Conservation (phyloP, 2,329 filamentous ascomycete genomes). For the Aureobasidium musti region DNA sequence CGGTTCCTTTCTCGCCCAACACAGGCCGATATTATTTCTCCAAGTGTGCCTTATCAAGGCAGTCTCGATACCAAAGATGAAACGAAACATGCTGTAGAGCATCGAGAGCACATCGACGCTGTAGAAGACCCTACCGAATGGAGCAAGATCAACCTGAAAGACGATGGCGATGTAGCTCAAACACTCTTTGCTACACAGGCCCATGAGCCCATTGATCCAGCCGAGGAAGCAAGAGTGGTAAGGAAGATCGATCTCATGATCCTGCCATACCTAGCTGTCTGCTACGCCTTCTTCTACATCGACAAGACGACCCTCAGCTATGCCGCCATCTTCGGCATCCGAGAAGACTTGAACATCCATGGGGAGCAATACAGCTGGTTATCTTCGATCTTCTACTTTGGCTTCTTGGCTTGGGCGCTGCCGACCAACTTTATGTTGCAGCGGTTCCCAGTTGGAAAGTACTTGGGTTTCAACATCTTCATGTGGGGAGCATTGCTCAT, state of each 20-base stretch:
- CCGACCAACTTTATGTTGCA: conserved; percentile 56
- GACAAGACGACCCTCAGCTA: conserved; percentile 61
- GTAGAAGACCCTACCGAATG: conserved; percentile 33
- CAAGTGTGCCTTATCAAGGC: background rate
- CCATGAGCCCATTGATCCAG: conserved; percentile 52
- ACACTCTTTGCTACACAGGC: conserved; percentile 51
- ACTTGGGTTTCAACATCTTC: conserved; percentile 58
- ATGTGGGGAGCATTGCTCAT: conserved; percentile 51
- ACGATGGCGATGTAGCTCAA: conserved; percentile 52
- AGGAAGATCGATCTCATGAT: conserved; percentile 63
- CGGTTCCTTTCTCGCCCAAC: conserved; percentile 1
- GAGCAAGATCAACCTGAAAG: conserved; percentile 37
- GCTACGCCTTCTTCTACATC: conserved; percentile 44
- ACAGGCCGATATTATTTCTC: conserved; percentile 17
- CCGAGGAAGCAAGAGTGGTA: conserved; percentile 52
- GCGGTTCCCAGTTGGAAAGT: conserved; percentile 51
- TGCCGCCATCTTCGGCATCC: conserved; percentile 66
- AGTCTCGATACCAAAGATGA: conserved; percentile 12
- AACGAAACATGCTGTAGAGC: background rate
- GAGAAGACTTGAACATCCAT: conserved; percentile 59
- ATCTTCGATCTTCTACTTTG: conserved; percentile 57
- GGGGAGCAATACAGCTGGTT: conserved; percentile 62
- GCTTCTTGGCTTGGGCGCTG: conserved; percentile 57
- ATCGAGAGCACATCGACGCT: conserved; percentile 7
- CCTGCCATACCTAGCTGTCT: conserved; percentile 50